Evolutionary conservation across 192 early-diverging fungal species (phyloP), one percentile per base, ranked within the genome.

Genomic region (Spizellomyces punctatus): DNA sequence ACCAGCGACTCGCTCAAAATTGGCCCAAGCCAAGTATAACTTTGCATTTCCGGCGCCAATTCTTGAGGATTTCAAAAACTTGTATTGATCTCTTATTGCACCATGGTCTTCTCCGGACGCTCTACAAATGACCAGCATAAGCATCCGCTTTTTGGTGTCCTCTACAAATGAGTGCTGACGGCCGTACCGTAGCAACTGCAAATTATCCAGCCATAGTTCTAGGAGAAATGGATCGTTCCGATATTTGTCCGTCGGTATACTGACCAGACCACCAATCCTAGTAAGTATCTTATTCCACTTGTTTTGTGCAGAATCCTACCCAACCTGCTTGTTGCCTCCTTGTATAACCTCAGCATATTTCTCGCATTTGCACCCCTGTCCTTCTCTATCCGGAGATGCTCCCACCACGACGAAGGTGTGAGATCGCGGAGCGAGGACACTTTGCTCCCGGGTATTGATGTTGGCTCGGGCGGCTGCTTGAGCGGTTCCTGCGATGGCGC

Each of bases 1-100:
- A 71, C 65, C 76, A 59, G 52, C 59, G 41, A 46, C 12, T 17
- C 43, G 7, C 60, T 82, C 80, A 49, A 82, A 82, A 41, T 63
- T 46, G 5, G 80, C 76, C 80, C 80, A 82, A 17, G 77, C 58
- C 22, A 66, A 36, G 58, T 63, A 82, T 9, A 78, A 58, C 49
- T 54, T 58, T 56, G 76, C 76, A 16, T 55, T 56, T 19, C 49
- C 22, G 7, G 71, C 44, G 12, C 77, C 80, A 12, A 78, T 55
- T 27, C 77, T 27, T 14, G 66, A 41, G 9, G 64, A 60, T 52
- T 75, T 76, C 1, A 82, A 58, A 42, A 49, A 63, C 56, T 82
- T 82, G 76, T 70, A 82, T 56, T 70, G 75, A 57, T 82, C 80
- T 7, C 80, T 43, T n/a, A 82, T 70, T 47, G 71, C 74, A 16